Evolutionary conservation across 768 basidiomycete species (phyloP), one percentile per base, ranked within the genome.

Genomic region (Rhodotorula taiwanensis): DNA sequence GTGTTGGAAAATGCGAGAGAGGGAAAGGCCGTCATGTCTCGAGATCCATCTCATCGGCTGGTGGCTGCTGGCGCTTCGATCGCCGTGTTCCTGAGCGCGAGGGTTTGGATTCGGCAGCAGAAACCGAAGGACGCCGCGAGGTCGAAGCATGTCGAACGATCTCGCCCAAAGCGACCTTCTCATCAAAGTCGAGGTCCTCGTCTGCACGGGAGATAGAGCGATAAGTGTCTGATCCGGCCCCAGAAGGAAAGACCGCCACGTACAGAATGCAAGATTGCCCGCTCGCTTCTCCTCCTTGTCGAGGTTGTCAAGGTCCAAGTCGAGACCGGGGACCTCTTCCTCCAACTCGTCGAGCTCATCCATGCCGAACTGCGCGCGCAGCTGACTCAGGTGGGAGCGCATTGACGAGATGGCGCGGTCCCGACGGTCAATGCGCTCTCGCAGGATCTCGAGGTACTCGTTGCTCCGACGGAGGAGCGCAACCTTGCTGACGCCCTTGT

Each of bases 401-500:
- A 52, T 13, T 4, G 55, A 49, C 30, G 43, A 20, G 47, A 70
- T 70, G 11, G 64, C 70, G 7, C 36, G 5, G 39, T 71, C 72
- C 1, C 69, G 55, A 25, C 67, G 39, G 21, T 69, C 70, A 31
- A 71, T 53, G 16, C 72, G 42, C 49, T 71, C 71, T 20, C 62
- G 61, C 10, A 72, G 58, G 43, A 70, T 71, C 8, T 43, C 63
- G 36, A 73, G 55, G 48, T 72, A 73, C 66, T 73, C 72, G 60
- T 73, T 73, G 48, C 64, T 67, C 31, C 70, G 60, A 27, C 72
- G 53, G 21, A 73, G 30, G 2, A 73, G 60, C 13, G 72, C 72
- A 27, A 74, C 73, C 43, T 74, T 74, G 59, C 67, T 70, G 20
- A 74, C 68, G n/a, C 71, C 73, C 55, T 70, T 68, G 48, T 74